Base-by-base conservation (phyloP, 2,329 filamentous ascomycete species). In the Aplosporella prunicola region DNA sequence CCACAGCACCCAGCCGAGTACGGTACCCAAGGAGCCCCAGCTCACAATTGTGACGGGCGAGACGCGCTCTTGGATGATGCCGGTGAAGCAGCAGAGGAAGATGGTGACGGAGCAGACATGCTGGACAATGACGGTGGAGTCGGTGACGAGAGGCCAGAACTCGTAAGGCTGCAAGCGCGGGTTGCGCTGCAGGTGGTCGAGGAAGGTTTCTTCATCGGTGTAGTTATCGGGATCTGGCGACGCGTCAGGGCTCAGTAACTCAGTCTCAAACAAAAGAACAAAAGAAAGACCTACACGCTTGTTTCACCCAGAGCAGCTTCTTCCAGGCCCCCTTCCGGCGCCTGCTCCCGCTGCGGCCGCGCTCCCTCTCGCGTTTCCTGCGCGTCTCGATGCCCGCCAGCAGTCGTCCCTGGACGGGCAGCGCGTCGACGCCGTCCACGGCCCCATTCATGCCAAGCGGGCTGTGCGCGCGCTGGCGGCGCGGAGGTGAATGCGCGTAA, bases 261-360 rank as follows among this genome's bases (percentile, higher is more conserved):
- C 8, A n/a, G 3, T 20, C 14, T 35, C 20, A 9, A 31, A 20
- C 22, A 32, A 14, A 41, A 27, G 20, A 29, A 35, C 45, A 26
- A 17, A 5, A n/a, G 23, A 15, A 23, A 7, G 13, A 62, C 78
- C 46, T 66, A 88, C 83, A 94, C 22, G 83, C 84, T 58, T 96
- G 91, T 63, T 93, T 94, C 54, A 98, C 88, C 91, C 91, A 98
- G 39, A 98, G 73, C 47, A 98, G 64, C 67, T 96, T 96, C 71
- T 93, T 93, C 84, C 89, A 96, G 9, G 76, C 76, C 34, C 77
- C 75, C 53, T 80, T 84, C 46, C 80, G 71, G 50, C 77, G 70
- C 31, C 82, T 71, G 47, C 79, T 83, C 32, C 76, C 67, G 47
- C 76, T 82, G 13, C 77, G 69, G 27, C 72, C 72, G 39, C 72